Percentiles rank a stretch among this genome's conserved stretches.
phyloP scores from a whole-genome alignment of 2,329 filamentous ascomycete species.

The Verticillium isaacii region DNA sequence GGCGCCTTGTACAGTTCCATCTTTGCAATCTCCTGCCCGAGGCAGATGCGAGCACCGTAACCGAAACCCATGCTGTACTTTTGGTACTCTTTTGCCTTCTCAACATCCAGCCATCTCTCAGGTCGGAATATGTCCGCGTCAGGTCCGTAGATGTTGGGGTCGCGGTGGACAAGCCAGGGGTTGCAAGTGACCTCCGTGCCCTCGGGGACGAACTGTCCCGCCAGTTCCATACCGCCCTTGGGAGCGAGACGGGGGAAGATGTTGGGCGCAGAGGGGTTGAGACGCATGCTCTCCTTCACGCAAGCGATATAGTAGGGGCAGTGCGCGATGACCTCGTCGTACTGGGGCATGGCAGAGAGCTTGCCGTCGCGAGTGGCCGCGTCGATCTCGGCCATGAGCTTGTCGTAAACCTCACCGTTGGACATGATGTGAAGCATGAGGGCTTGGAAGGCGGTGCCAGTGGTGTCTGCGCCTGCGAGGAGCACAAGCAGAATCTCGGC shows the following conservation, averaged over 20 bases:
- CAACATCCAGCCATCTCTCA: slow-evolving; percentile 41
- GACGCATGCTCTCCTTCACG: slow-evolving; percentile 43
- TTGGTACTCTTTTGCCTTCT: slow-evolving; percentile 33
- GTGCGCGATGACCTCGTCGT: slow-evolving; percentile 33
- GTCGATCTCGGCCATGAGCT: slow-evolving; percentile 42
- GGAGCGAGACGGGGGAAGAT: slow-evolving; percentile 41
- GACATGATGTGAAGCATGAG: slow-evolving; percentile 37
- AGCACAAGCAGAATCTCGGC: slow-evolving; percentile 48
- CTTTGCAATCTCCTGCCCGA: slow-evolving; percentile 44
- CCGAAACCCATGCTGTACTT: slow-evolving; percentile 47
- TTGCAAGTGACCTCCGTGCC: slow-evolving; percentile 39
- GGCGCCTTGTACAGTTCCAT: slow-evolving; percentile 48
- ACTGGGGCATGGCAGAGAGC: slow-evolving; percentile 27
- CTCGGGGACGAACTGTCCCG: slow-evolving; percentile 25
- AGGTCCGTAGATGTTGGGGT: slow-evolving; percentile 30
- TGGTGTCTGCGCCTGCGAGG: slow-evolving; percentile 48
- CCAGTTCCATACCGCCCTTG: slow-evolving; percentile 22
- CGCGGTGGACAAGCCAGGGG: slow-evolving; percentile 41
- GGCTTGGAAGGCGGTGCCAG: slow-evolving; percentile 43
- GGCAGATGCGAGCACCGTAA: slow-evolving; percentile 40
- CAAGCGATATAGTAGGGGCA: slow-evolving; percentile 45
- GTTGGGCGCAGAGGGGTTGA: slow-evolving; percentile 45
- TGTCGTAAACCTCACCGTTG: slow-evolving; percentile 33
- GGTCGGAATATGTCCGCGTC: slow-evolving; percentile 42
- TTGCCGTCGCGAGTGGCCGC: slow-evolving; percentile 24